phyloP scores from a whole-genome alignment of 805 yeast species.

The Cyberlindnera xylosilytica region DNA sequence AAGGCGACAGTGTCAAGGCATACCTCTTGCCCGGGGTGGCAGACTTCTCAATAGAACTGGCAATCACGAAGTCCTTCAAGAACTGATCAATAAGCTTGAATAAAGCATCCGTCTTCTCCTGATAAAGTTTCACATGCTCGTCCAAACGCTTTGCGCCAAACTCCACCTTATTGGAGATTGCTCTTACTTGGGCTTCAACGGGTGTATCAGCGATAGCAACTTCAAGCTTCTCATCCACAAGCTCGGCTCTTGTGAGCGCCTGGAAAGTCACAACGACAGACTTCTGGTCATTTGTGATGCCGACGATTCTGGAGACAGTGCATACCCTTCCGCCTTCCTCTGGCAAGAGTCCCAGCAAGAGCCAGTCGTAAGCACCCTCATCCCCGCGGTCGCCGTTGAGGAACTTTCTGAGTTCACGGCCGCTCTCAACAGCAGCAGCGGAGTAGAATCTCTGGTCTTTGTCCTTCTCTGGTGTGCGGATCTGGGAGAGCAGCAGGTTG shows the following conservation, averaged over 20 bases:
- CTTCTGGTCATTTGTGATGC: slow-evolving; percentile 40
- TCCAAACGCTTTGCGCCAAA: slow-evolving; percentile 11
- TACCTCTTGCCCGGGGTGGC: slow-evolving; percentile 21
- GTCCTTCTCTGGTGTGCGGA: neutral
- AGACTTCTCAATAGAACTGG: slow-evolving; percentile 27
- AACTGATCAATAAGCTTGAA: slow-evolving; percentile 34
- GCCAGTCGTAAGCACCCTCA: slow-evolving; percentile 25
- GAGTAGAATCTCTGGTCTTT: slow-evolving; percentile 4
- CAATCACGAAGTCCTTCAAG: slow-evolving; percentile 32
- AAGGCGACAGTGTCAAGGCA: slow-evolving; percentile 52
- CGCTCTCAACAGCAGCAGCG: slow-evolving; percentile 16
- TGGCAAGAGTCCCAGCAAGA: slow-evolving; percentile 25
- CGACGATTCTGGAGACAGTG: slow-evolving; percentile 42
- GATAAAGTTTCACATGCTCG: slow-evolving; percentile 15
- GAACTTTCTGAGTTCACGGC: slow-evolving; percentile 20
- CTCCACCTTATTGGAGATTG: slow-evolving; percentile 20
- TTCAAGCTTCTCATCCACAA: slow-evolving; percentile 16
- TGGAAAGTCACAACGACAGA: slow-evolving; percentile 45
- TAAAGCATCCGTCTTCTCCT: slow-evolving; percentile 6
- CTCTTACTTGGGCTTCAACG: slow-evolving; percentile 14
- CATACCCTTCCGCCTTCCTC: slow-evolving; percentile 31
- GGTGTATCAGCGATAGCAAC: slow-evolving; percentile 19
- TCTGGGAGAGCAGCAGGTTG: slow-evolving; percentile 21
- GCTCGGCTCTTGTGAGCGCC: slow-evolving; percentile 44
- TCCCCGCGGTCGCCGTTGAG: slow-evolving; percentile 21